Conservation (phyloP, 75 land plant species). For the Selaginella moellendorffii region DNA sequence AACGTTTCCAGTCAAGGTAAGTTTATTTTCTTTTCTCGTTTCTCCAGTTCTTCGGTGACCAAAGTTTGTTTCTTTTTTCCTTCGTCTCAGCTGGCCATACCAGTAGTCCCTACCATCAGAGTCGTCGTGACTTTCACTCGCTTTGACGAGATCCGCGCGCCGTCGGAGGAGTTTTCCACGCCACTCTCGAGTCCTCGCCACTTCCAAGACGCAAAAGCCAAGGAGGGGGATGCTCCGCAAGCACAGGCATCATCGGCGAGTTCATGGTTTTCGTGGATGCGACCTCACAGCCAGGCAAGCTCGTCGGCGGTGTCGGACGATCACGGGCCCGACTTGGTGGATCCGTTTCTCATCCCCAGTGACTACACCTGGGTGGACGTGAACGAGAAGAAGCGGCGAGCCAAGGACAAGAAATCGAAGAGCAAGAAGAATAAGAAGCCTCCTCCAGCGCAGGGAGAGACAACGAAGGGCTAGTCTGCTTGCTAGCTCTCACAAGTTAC, state of each 20-base stretch:
- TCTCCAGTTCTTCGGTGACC: no score
- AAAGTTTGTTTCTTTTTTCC: no score
- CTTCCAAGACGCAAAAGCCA: constrained; percentile 54
- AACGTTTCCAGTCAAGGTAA: constrained; percentile 95
- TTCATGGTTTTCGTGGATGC: constrained; percentile 82
- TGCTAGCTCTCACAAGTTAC: no score
- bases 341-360: constrained; percentile 86
- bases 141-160: constrained; percentile 77
- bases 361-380: constrained; percentile 89
- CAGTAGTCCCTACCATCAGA: constrained; percentile 86
- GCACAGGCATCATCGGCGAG: constrained; percentile 36
- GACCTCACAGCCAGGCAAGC: constrained; percentile 25
- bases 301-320: constrained; percentile 24
- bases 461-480: neutral
- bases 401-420: constrained; percentile 68
- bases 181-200: constrained; percentile 83
- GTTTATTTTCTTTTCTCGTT: neutral
- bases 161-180: constrained; percentile 74
- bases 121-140: constrained; percentile 86
- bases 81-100: constrained; percentile 96
- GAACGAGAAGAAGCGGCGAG: constrained; percentile 80
- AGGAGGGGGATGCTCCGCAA: constrained; percentile 24
- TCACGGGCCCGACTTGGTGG: constrained; percentile 38
- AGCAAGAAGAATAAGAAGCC: constrained; percentile 51
- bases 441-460: no score